phyloP scores from a whole-genome alignment of 305 asterid genomes.

The Andrographis paniculata region DNA sequence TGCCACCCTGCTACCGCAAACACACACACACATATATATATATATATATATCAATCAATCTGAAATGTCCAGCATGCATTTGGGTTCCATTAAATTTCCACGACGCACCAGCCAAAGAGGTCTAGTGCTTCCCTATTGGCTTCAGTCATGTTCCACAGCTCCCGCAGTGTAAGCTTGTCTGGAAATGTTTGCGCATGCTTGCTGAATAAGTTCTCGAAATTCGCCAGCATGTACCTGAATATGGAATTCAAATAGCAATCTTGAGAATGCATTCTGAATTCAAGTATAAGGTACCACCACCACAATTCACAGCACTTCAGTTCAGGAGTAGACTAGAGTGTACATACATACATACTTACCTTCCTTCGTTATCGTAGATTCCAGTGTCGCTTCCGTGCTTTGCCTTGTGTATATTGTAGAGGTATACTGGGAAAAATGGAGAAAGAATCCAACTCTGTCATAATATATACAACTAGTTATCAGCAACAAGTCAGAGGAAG shows the following conservation, averaged over 20 bases:
- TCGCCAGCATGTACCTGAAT: slow-evolving; percentile 44
- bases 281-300: too few relatives aligned
- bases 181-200: slow-evolving; percentile 51
- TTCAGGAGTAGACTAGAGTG: too few relatives aligned
- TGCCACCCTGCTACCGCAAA: slow-evolving; percentile 53
- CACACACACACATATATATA: too few relatives aligned
- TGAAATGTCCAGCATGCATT: too few relatives aligned
- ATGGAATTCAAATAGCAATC: too few relatives aligned
- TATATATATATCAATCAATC: too few relatives aligned
- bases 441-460: slow-evolving; percentile 67
- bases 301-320: too few relatives aligned
- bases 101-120: slow-evolving; percentile 56
- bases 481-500: not conserved
- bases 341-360: too few relatives aligned
- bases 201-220: slow-evolving; percentile 73
- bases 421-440: slow-evolving; percentile 59
- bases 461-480: not conserved
- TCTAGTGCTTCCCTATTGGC: slow-evolving; percentile 48
- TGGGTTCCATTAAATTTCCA: too few relatives aligned
- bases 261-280: too few relatives aligned
- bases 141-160: slow-evolving; percentile 69
- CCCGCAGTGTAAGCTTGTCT: slow-evolving; percentile 54
- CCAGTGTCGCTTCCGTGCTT: slow-evolving; percentile 77
- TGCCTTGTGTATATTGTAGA: slow-evolving; percentile 56
- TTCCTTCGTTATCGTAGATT: slow-evolving; percentile 65